Percentiles rank a stretch among this genome's conserved stretches.
These are phyloP conservation scores for Leishmania braziliensis DNA, from an alignment of 208 protist species.

Conservation along the genomic window DNA sequence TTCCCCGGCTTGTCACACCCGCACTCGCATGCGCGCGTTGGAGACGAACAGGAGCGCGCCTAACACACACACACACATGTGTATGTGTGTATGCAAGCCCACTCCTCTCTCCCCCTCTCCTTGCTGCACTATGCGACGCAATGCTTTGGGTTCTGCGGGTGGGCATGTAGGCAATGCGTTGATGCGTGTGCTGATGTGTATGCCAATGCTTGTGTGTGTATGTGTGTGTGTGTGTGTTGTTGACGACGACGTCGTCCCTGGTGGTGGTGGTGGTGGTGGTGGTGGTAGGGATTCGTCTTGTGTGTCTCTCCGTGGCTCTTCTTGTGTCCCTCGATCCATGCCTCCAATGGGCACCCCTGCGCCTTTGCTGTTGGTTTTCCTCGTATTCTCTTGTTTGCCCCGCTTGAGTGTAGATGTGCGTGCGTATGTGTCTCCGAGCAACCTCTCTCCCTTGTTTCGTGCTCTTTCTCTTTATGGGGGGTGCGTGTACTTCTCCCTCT, in stretches of 20 bases:
- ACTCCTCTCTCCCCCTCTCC: background rate
- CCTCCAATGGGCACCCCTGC: background rate
- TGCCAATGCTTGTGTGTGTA: background rate
- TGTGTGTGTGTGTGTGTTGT: background rate
- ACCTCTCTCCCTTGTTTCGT: background rate
- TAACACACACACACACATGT: background rate
- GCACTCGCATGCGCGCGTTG: background rate
- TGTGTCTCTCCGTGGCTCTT: background rate
- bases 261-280: too few relatives aligned
- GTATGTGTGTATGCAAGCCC: background rate
- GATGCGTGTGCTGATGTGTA: background rate
- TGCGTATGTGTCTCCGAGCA: background rate
- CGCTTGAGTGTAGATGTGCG: background rate
- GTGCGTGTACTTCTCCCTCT: background rate
- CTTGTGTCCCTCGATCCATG: background rate
- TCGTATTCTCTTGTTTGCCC: background rate
- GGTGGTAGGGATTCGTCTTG: too few relatives aligned
- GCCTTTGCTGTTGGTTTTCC: background rate
- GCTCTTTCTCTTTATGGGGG: background rate
- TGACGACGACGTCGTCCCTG: background rate
- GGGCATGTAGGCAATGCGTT: background rate
- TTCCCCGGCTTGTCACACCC: background rate
- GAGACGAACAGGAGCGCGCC: background rate
- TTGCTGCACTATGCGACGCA: too few relatives aligned
- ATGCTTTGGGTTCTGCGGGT: background rate